Conservation (phyloP, 768 basidiomycete genomes). For the Suillus alpinus region DNA sequence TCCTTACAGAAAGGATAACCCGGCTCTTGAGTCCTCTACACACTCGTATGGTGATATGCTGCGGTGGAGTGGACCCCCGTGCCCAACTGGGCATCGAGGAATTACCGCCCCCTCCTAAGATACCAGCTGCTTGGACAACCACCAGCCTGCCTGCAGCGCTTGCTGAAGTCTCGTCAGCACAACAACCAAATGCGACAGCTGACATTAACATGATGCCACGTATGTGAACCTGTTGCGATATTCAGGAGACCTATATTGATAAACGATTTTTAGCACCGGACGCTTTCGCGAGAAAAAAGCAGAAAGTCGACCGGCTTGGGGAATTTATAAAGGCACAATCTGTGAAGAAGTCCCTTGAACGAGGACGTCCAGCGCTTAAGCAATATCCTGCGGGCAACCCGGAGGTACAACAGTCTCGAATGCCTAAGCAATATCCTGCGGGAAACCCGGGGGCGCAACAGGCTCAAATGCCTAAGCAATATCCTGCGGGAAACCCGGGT, state of each 20-base stretch:
- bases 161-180: constrained; percentile 15
- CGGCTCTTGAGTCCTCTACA: constrained; percentile 32
- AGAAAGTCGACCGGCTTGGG: background rate
- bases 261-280: constrained; percentile 34
- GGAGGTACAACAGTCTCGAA: no score
- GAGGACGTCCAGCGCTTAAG: background rate
- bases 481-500: background rate
- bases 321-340: background rate
- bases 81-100: constrained; percentile 33
- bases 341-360: no score
- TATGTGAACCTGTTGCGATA: constrained; percentile 21
- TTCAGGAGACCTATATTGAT: background rate
- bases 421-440: no score
- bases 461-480: no score
- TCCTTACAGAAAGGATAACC: constrained; percentile 26
- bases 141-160: background rate
- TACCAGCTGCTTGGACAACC: background rate
- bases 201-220: constrained; percentile 37
- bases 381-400: constrained; percentile 6
- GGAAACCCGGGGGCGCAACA: no score
- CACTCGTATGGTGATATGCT: constrained; percentile 25
- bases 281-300: constrained; percentile 26
- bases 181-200: background rate
- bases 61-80: constrained; percentile 28
- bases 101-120: constrained; percentile 18